phyloP scores from a whole-genome alignment of 208 protist species.

The Leptomonas pyrrhocoris region DNA sequence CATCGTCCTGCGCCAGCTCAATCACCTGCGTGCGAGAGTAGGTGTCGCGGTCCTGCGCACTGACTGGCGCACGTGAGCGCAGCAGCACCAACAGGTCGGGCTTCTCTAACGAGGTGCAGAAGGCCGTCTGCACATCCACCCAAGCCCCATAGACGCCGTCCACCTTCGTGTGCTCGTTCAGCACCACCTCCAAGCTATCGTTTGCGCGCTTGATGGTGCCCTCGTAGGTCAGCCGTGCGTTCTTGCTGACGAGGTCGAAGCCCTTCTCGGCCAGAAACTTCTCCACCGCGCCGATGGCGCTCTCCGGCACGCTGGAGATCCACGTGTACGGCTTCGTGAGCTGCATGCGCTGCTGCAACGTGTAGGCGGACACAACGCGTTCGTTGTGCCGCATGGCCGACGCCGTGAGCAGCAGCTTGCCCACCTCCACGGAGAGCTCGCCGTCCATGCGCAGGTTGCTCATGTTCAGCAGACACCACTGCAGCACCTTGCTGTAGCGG shows the following conservation, averaged over 20 bases:
- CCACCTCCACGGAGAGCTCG: slow-evolving; percentile 77
- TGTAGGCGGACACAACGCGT: slow-evolving; percentile 82
- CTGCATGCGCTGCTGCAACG: slow-evolving; percentile 90
- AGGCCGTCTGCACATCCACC: slow-evolving; percentile 80
- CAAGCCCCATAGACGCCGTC: slow-evolving; percentile 68
- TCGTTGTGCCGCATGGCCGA: slow-evolving; percentile 45
- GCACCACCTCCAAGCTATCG: slow-evolving; percentile 64
- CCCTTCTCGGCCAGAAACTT: slow-evolving; percentile 59
- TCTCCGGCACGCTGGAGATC: slow-evolving; percentile 69
- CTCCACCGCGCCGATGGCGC: slow-evolving; percentile 46
- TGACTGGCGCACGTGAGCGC: slow-evolving; percentile 69
- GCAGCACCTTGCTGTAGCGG: slow-evolving; percentile 89
- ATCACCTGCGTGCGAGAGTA: slow-evolving; percentile 62
- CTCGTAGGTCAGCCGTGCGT: slow-evolving; percentile 66
- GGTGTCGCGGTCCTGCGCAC: slow-evolving; percentile 63
- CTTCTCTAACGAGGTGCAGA: slow-evolving; percentile 64
- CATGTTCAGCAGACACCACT: slow-evolving; percentile 93
- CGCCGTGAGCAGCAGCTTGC: slow-evolving; percentile 78
- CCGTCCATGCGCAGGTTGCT: slow-evolving; percentile 91
- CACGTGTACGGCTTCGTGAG: slow-evolving; percentile 84
- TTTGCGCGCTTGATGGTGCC: slow-evolving; percentile 75
- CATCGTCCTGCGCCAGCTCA: slow-evolving; percentile 78
- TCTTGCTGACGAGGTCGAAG: slow-evolving; percentile 50
- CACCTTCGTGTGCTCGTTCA: slow-evolving; percentile 69
- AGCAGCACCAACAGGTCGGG: slow-evolving; percentile 77